Evolutionary conservation across 2,329 filamentous ascomycete genomes (phyloP), one percentile per base, ranked within the genome.

Genomic region (Aurifilum marmelostoma): DNA sequence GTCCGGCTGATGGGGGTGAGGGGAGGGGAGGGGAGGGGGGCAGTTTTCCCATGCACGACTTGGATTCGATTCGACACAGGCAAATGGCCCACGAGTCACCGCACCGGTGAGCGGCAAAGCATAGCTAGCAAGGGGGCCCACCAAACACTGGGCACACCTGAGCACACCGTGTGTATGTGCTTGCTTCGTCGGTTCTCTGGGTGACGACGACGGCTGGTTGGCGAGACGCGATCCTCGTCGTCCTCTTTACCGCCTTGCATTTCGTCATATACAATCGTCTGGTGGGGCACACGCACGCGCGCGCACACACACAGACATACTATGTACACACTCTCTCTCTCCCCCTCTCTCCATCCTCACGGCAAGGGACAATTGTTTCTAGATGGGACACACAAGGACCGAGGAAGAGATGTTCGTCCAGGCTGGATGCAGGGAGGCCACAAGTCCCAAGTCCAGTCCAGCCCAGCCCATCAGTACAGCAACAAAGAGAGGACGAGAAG

Each of bases 101-200:
- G 52, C 52, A 56, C 24, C 52, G 52, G 52, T 56, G 52, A 29
- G 52, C 52, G 52, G 52, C 52, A 47, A 47, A n/a, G n/a, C 43
- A n/a, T 56, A n/a, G 24, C 52, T 29, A 32, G 52, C 52, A 47
- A n/a, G n/a, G n/a, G 43, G 43, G 18, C 43, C 43, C 24, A 29
- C 50, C 50, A 27, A 54, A 27, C n/a, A 54, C 50, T 54, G 50
- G 43, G 24, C n/a, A 54, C 24, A 16, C 2, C 12, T 34, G 52
- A 32, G 52, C 52, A 56, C 52, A n/a, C n/a, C n/a, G n/a, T n/a
- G n/a, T n/a, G n/a, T n/a, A n/a, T n/a, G n/a, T n/a, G n/a, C n/a
- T n/a, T n/a, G n/a, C n/a, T n/a, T n/a, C n/a, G n/a, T n/a, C n/a
- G n/a, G n/a, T 56, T 27, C 16, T 24, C 16, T 29, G 27, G 24